Percentiles rank a stretch among this genome's conserved stretches.
Conservation (phyloP, 2,329 filamentous ascomycete genomes). For the Aspergillus pseudoterreus region DNA sequence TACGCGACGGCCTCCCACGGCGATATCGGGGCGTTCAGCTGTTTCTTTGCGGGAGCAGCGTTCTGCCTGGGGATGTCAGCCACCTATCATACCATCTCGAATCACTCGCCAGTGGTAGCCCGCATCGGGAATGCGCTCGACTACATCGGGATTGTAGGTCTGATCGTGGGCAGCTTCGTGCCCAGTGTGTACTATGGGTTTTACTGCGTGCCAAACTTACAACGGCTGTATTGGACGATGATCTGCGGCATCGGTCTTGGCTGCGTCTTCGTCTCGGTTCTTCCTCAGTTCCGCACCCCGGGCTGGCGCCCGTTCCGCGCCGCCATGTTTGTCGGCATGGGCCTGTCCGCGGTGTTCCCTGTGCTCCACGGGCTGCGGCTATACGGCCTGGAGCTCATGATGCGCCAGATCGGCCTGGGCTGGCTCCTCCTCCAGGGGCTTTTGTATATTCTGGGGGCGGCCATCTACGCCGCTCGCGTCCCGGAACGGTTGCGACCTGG, state of each 20-base stretch:
- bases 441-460: conserved; percentile 81
- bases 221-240: conserved; percentile 70
- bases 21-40: conserved; percentile 70
- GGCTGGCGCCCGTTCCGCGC: conserved; percentile 81
- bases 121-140: conserved; percentile 89
- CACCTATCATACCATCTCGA: conserved; percentile 78
- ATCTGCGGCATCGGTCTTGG: conserved; percentile 74
- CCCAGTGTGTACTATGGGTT: conserved; percentile 87
- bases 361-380: conserved; percentile 70
- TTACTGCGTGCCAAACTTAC: conserved; percentile 63
- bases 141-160: conserved; percentile 85
- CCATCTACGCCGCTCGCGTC: conserved; percentile 77
- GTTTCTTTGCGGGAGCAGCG: conserved; percentile 74
- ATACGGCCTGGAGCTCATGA: conserved; percentile 64
- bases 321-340: conserved; percentile 83
- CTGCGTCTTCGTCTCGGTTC: conserved; percentile 71
- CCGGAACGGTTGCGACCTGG: conserved; percentile 79
- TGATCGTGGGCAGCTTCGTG: conserved; percentile 90
- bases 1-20: conserved; percentile 59
- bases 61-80: conserved; percentile 76
- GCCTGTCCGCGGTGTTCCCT: conserved; percentile 77
- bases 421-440: conserved; percentile 78
- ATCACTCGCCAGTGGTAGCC: conserved; percentile 75
- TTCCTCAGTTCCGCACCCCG: conserved; percentile 80
- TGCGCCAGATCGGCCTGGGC: conserved; percentile 70